These are phyloP conservation scores for Raffaelea albimanens DNA, from an alignment of 2,329 filamentous ascomycete species.

Conservation along the genomic window DNA sequence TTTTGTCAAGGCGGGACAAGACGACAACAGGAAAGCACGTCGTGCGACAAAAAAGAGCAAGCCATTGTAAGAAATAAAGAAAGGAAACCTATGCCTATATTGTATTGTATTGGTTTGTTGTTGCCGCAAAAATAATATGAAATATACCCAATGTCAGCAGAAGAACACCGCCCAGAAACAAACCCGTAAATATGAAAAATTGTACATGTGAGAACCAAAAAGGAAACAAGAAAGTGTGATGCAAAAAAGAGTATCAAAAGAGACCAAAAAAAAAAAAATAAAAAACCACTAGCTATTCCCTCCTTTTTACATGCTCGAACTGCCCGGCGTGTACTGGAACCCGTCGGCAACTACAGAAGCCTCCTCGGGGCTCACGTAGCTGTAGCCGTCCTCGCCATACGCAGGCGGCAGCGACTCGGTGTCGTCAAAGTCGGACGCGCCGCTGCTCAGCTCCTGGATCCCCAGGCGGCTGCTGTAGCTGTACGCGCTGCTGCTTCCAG, in stretches of 20 bases:
- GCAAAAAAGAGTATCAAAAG: background rate
- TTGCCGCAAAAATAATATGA: no score
- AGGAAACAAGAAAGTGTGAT: background rate
- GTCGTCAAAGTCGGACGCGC: conserved; percentile 14
- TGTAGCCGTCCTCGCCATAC: conserved; percentile 24
- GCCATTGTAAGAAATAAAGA: no score
- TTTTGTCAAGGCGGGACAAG: conserved; percentile 47
- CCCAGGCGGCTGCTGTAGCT: background rate
- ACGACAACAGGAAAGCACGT: background rate
- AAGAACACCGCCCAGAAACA: no score
- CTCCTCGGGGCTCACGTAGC: conserved; percentile 10
- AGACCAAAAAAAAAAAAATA: background rate
- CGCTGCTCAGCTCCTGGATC: conserved; percentile 1
- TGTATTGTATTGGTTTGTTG: no score
- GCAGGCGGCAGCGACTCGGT: conserved; percentile 33
- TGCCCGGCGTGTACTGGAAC: conserved; percentile 28
- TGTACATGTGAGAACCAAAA: no score
- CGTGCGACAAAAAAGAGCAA: no score
- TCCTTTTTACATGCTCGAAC: conserved; percentile 8
- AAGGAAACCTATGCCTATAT: no score
- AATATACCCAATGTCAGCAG: no score
- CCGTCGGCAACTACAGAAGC: conserved; percentile 33
- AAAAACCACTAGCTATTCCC: background rate
- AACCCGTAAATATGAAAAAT: no score
- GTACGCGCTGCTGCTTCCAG: background rate